Evolutionary conservation across 352 stramenopile genomes (phyloP), one percentile per base, ranked within the genome.

Genomic region (Aphanomyces euteiches): DNA sequence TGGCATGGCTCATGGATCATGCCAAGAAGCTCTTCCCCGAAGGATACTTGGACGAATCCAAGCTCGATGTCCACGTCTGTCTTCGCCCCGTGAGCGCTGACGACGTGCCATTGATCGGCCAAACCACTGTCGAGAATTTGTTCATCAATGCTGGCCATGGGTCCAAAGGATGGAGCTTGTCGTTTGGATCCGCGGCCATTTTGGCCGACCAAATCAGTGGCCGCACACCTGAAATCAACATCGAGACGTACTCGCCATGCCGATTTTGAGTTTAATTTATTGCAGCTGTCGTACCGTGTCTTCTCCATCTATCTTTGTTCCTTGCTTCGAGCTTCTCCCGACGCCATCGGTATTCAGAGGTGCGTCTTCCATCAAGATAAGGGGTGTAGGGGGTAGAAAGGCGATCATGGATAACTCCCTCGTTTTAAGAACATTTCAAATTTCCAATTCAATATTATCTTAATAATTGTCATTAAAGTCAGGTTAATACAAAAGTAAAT

Each of bases 81-180:
- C 90, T 85, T 81, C 85, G 84, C 6, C 87, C 85, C 3, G 87
- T 92, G 50, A 95, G 84, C 43, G 83, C 87, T 48, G 87, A 95
- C 67, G 87, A 93, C 59, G 85, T 95, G 41, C 85, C 87, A 47
- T 74, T 93, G 34, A 88, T 95, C 19, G 87, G 87, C 3, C 83
- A 85, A 66, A 95, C 87, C 10, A 85, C 83, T 58, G 81, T 93
- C 47, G 77, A 80, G 56, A 95, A 95, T 67, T 73, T 95, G 67
- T 93, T 87, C 72, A 84, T 95, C 56, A 95, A 95, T 77, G 81
- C 84, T 53, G 87, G 87, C 8, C 85, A 95, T 66, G 87, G 87
- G 5, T 92, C 87, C 58, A 95, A 93, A 65, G 87, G 85, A 37
- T 95, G 85, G 85, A 93, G 83, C 69, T 77, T 93, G 15, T 90